Conservation (phyloP, 352 stramenopile genomes). For the Blastocystis sp. region DNA sequence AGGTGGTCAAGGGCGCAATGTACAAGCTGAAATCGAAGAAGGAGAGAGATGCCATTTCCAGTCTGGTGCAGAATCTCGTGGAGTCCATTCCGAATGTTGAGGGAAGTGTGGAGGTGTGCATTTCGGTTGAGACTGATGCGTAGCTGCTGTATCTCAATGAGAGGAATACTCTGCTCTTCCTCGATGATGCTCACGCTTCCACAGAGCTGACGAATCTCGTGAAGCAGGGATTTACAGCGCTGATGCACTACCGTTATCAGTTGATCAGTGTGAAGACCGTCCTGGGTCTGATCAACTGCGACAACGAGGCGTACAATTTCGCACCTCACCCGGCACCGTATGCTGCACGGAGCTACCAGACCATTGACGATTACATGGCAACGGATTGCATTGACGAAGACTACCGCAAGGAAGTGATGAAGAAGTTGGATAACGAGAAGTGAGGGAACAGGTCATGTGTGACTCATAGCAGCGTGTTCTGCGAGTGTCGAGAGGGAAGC, state of each 20-base stretch:
- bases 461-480: background rate
- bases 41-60: background rate
- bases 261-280: slow-evolving; percentile 2
- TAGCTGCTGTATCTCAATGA: slow-evolving; percentile 19
- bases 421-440: slow-evolving; percentile 18
- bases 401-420: background rate
- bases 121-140: background rate
- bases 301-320: slow-evolving; percentile 51
- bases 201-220: background rate
- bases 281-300: background rate
- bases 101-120: background rate
- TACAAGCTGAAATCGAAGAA: background rate
- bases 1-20: background rate
- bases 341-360: slow-evolving; percentile 23
- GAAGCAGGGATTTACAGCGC: background rate
- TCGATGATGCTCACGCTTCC: background rate
- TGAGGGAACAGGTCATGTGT: too few species aligned
- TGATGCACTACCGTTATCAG: slow-evolving; percentile 4
- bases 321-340: slow-evolving; percentile 5
- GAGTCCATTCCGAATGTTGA: background rate
- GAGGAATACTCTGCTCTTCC: background rate
- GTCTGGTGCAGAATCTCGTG: background rate
- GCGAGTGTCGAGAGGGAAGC: background rate
- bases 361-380: slow-evolving; percentile 11
- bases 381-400: background rate